Conservation (phyloP, 768 basidiomycete genomes). For the Saitozyma sp. region DNA sequence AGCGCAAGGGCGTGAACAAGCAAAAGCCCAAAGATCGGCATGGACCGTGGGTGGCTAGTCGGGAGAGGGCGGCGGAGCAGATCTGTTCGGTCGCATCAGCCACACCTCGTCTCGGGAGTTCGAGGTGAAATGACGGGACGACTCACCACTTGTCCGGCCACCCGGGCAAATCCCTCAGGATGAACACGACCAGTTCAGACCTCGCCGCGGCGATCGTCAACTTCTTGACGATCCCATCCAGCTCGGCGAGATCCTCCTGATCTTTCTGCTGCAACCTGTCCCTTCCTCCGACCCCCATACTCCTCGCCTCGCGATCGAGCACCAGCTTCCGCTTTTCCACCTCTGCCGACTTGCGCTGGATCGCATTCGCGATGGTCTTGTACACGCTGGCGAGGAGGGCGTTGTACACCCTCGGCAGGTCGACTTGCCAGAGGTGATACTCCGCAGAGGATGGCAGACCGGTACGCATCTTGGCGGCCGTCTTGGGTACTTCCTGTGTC, state of each 20-base stretch:
- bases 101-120: background rate
- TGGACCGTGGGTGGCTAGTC: background rate
- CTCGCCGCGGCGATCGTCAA: constrained; percentile 77
- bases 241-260: constrained; percentile 68
- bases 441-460: constrained; percentile 27
- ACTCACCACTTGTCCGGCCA: constrained; percentile 32
- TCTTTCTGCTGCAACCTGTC: constrained; percentile 71
- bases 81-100: background rate
- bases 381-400: constrained; percentile 74
- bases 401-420: constrained; percentile 77
- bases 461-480: constrained; percentile 79
- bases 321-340: constrained; percentile 70
- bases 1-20: background rate
- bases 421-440: constrained; percentile 79
- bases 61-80: background rate
- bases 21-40: background rate
- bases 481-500: constrained; percentile 89
- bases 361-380: constrained; percentile 87
- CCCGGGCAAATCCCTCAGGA: constrained; percentile 72
- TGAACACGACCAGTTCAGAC: constrained; percentile 84
- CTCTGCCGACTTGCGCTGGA: constrained; percentile 71
- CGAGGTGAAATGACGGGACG: background rate
- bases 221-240: constrained; percentile 73
- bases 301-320: constrained; percentile 76
- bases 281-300: constrained; percentile 73